Base-by-base conservation (phyloP, 2,329 filamentous ascomycete genomes). In the Claviceps digitariae region DNA sequence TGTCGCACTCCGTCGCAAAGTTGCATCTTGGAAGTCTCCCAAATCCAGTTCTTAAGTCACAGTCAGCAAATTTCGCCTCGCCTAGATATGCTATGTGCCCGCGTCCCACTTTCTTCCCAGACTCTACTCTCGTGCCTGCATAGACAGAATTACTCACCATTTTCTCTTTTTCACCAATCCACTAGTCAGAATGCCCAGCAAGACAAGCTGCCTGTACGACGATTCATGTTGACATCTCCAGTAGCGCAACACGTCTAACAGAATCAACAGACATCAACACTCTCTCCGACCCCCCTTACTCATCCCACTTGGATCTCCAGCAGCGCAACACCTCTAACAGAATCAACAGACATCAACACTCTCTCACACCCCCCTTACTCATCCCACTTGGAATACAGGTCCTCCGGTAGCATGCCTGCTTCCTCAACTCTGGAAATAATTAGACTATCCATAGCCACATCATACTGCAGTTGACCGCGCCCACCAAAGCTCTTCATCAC, bases 331-430 rank as follows among this genome's bases (percentile, higher is more conserved):
- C 31, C 15, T 15, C 3, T 38, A n/a, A n/a, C n/a, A n/a, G n/a
- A n/a, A n/a, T n/a, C n/a, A n/a, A n/a, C n/a, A n/a, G n/a, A n/a
- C n/a, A n/a, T n/a, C n/a, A n/a, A n/a, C n/a, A n/a, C n/a, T 2
- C 6, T 7, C 25, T 4, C 17, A 27, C 4, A 4, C 23, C 23
- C 17, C 29, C 43, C n/a, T n/a, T 34, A n/a, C 4, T 23, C 46
- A 17, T 27, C 23, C 52, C 56, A n/a, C 56, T 43, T 54, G 10
- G 31, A 27, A 34, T 51, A 51, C 48, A 54, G 12, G n/a, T 54
- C 43, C 4, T n/a, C 10, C 7, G 52, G 34, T 10, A 54, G 31
- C 29, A 54, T 23, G 2, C 27, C 31, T 12, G n/a, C 23, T 23
- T 13, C n/a, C 3, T 46, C 41, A 7, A 13, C 20, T 13, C 38